Base-by-base conservation (phyloP, 495 filamentous ascomycete species). In the Talaromyces ruber region DNA sequence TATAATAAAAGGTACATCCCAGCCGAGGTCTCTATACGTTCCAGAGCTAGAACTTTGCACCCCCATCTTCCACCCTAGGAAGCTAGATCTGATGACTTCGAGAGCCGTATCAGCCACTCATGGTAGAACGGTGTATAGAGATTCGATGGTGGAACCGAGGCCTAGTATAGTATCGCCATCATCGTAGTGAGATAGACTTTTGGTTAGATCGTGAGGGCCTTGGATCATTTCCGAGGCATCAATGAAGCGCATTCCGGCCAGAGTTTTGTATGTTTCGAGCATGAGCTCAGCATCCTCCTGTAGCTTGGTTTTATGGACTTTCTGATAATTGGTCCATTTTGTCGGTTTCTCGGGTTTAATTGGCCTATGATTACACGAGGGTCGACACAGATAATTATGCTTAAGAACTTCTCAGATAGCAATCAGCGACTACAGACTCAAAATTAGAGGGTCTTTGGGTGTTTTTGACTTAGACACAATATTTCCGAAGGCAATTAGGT, bases 41-140 rank as follows among this genome's bases (percentile, higher is more conserved):
- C 24, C 47, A 25, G 7, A 22, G 51, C 65, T 26, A 8, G 51
- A 53, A 67, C 67, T 6, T 30, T 29, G 30, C 54, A 67, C 37
- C 16, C 14, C 6, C 22, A 25, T 0, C 25, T 21, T 32, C 26
- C 55, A 67, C 59, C 21, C 63, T 61, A 60, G 61, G 59, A 18
- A 70, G 60, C 8, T 58, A 63, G 2, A 70, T 54, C 16, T 57
- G 26, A 57, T 68, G 64, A 22, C 25, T 39, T 25, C 34, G 56
- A 12, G 67, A 61, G 26, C 69, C 63, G 34, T 68, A 68, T 2
- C 69, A 29, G 24, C 26, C 28, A 68, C 22, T 32, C 66, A 68
- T 11, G 66, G 68, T 0, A 70, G 22, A 43, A 66, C 63, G 59
- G 34, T 55, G 62, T 66, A 70, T 4, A 70, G 64, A 54, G 68